Conservation (phyloP, 768 basidiomycete species). For the Macrolepiota dolichaula region DNA sequence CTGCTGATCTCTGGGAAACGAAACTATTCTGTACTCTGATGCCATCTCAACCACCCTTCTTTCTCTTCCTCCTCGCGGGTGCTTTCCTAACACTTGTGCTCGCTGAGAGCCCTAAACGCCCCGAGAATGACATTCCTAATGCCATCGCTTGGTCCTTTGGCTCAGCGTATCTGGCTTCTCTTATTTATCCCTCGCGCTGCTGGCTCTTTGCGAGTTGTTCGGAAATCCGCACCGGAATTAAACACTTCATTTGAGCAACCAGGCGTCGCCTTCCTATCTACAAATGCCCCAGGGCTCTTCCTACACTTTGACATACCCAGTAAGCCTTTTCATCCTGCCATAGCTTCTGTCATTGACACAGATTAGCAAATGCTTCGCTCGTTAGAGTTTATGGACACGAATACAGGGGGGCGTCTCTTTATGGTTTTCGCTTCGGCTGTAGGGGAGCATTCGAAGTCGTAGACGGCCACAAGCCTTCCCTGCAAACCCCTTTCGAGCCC, state of each 20-base stretch:
- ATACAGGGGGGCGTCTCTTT: slow-evolving; percentile 1
- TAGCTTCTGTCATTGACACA: too few species aligned
- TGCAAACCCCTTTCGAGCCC: not conserved
- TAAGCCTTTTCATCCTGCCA: not conserved
- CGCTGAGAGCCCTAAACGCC: not conserved
- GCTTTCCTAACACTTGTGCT: not conserved
- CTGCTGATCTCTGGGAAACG: not conserved
- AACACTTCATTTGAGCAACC: not conserved
- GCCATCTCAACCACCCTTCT: not conserved
- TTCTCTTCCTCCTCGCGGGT: slow-evolving; percentile 1
- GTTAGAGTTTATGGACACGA: slow-evolving; percentile 1
- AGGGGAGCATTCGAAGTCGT: not conserved
- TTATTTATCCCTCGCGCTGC: not conserved
- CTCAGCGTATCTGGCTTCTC: not conserved
- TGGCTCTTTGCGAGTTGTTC: slow-evolving; percentile 1
- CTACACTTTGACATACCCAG: not conserved
- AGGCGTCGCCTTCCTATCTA: not conserved
- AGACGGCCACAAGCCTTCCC: not conserved
- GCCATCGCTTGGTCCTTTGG: not conserved
- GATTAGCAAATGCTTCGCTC: not conserved
- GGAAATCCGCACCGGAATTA: not conserved
- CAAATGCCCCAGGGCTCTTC: not conserved
- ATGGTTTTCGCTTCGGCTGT: not conserved
- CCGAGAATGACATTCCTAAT: not conserved
- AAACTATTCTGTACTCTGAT: not conserved